These are phyloP conservation scores for Vitis vinifera DNA, from an alignment of 164 flowering plant species.

Conservation along the genomic window ASM3070453v1 NC_081811.1:9527001-9527500, in stretches of 20 bases:
- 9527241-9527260: slow-evolving; percentile 14
- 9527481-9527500: too few species aligned
- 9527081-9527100: slow-evolving; percentile 28
- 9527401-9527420: too few species aligned
- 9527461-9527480: too few species aligned
- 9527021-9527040: slow-evolving; percentile 22
- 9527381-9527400: too few species aligned
- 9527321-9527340: too few species aligned
- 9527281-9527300: slow-evolving; percentile 28
- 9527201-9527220: background rate
- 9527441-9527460: too few species aligned
- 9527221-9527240: too few species aligned
- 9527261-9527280: background rate
- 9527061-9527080: slow-evolving; percentile 46
- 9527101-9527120: slow-evolving; percentile 26
- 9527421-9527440: too few species aligned
- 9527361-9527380: background rate
- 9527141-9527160: slow-evolving; percentile 22
- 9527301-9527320: slow-evolving; percentile 16
- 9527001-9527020: background rate
- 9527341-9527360: too few species aligned
- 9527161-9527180: slow-evolving; percentile 11
- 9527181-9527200: background rate
- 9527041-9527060: slow-evolving; percentile 36
- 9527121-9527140: slow-evolving; percentile 22